Percentiles rank a stretch among this genome's conserved stretches.
These are phyloP conservation scores for Saturnispora hagleri DNA, from an alignment of 805 yeast species.

Conservation along the genomic window DNA sequence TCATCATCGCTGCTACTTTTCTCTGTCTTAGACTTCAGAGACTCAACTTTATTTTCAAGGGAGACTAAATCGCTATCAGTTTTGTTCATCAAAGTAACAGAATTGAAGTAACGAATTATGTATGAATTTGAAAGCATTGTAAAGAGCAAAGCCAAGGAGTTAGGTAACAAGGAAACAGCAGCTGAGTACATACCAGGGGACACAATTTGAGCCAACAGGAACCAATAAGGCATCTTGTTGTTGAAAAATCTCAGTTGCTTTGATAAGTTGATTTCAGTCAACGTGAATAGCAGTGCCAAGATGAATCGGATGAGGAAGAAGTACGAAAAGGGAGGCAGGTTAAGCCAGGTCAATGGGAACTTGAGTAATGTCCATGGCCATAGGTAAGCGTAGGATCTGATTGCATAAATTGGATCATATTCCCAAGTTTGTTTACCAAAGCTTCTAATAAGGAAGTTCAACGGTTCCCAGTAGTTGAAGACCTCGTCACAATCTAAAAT, in stretches of 20 bases:
- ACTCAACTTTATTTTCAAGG: constrained; percentile 10
- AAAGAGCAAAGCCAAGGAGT: constrained; percentile 61
- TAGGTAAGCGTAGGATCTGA: constrained; percentile 77
- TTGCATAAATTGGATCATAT: constrained; percentile 82
- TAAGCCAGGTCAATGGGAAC: constrained; percentile 17
- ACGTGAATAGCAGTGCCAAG: constrained; percentile 32
- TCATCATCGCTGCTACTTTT: constrained; percentile 3
- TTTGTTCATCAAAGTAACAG: constrained; percentile 15
- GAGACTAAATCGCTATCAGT: constrained; percentile 15
- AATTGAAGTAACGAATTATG: constrained; percentile 28
- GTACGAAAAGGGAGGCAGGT: constrained; percentile 16
- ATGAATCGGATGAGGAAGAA: constrained; percentile 49
- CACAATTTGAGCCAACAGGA: constrained; percentile 48
- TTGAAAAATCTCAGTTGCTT: constrained; percentile 32
- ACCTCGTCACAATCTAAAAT: constrained; percentile 90
- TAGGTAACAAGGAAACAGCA: constrained; percentile 76
- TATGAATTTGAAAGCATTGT: constrained; percentile 36
- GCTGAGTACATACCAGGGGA: constrained; percentile 88
- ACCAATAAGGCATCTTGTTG: constrained; percentile 43
- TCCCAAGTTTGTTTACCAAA: constrained; percentile 97
- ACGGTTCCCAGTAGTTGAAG: constrained; percentile 91
- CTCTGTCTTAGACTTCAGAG: constrained; percentile 11
- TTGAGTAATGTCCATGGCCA: constrained; percentile 33
- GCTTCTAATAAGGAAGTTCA: constrained; percentile 64
- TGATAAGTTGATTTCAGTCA: constrained; percentile 47